Evolutionary conservation across 495 filamentous ascomycete species (phyloP), one percentile per base, ranked within the genome.

Genomic region (Hypoxylon fragiforme): DNA sequence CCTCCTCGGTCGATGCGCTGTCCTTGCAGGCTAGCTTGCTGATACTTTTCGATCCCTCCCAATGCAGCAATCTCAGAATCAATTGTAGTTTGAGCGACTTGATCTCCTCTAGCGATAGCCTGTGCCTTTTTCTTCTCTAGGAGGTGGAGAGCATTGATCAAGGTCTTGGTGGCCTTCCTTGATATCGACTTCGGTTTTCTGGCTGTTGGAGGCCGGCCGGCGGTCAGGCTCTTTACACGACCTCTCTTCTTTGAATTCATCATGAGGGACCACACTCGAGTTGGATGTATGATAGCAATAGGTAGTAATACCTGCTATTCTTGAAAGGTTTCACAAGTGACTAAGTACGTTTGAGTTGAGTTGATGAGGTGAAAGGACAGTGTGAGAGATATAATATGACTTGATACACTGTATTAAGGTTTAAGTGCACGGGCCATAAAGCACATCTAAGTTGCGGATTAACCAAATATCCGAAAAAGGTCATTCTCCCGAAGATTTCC

Each of bases 1-100:
- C 94, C 94, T 11, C 94, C 94, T 44, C 94, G 85, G 26, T 89
- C 83, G 41, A 79, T 76, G 11, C 87, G 85, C 67, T 99, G 94
- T 1, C 94, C 94, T 42, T 86, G 78, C 35, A 91, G 85, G 72
- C 94, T 97, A 32, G 94, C 94, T 48, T 82, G 77, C 66, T 99
- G 94, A 63, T 99, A 99, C 22, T 75, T 81, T 54, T 86, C 75
- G 22, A 99, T 72, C 0, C 95, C 95, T 16, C 95, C 94, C 34
- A 88, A 76, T 3, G 66, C 72, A 39, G 69, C 53, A 15, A 83
- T 70, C 57, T 81, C 71, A 1, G 78, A 73, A 30, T 85, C 75
- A 22, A 94, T 76, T 1, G 71, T 71, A 32, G 71, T 66, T 35
- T 81, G 85, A 28, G 71, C 70, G 8, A 67, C 69, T 30, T 70